Conservation (phyloP, 2,329 filamentous ascomycete genomes). For the Alternaria burnsii region DNA sequence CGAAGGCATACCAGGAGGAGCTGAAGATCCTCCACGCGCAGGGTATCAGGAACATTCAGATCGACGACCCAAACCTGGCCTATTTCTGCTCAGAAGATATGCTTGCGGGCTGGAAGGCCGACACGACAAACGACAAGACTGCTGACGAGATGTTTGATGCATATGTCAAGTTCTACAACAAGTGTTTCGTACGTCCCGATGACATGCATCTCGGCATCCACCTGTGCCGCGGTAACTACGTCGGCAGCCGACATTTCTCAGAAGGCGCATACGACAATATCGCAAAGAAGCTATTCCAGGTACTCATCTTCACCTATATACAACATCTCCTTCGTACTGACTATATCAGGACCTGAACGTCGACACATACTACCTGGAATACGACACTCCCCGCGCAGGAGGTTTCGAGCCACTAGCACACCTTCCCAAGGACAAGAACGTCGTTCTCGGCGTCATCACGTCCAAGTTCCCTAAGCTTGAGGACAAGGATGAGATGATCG, state of each 20-base stretch:
- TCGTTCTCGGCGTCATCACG: conserved; percentile 58
- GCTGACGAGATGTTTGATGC: conserved; percentile 76
- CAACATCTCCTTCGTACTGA: conserved; percentile 5
- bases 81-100: conserved; percentile 52
- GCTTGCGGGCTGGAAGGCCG: conserved; percentile 59
- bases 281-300: conserved; percentile 54
- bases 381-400: conserved; percentile 59
- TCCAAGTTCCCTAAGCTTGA: conserved; percentile 58
- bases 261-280: conserved; percentile 59
- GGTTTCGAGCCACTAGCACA: conserved; percentile 58
- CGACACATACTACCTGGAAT: conserved; percentile 54
- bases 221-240: conserved; percentile 67
- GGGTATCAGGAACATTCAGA: conserved; percentile 59
- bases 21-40: conserved; percentile 56
- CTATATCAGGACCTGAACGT: conserved; percentile 47
- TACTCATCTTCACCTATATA: conserved; percentile 8
- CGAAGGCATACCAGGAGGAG: conserved; percentile 58
- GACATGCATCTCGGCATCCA: conserved; percentile 82
- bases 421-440: conserved; percentile 58
- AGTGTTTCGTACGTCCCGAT: conserved; percentile 68
- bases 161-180: conserved; percentile 81
- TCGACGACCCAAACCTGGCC: conserved; percentile 60
- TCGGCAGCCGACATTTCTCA: conserved; percentile 57
- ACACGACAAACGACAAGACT: conserved; percentile 71
- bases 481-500: conserved; percentile 57